Evolutionary conservation across 1,284 basidiomycete species (phyloP).

Genomic region (Austropuccinia psidii): DNA sequence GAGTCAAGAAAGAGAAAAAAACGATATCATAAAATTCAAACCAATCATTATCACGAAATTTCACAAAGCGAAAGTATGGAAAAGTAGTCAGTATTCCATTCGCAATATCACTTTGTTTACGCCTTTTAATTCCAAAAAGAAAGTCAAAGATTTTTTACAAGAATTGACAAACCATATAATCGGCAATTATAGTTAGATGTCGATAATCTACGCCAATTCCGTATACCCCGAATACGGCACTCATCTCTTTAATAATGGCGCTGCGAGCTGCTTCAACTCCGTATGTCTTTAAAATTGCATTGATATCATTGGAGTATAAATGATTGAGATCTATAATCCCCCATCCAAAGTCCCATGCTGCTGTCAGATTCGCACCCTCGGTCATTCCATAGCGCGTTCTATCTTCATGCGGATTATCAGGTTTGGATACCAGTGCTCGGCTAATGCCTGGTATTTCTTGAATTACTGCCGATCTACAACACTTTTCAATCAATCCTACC

Average conservation of each 20-base stretch:
- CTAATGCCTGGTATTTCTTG: constrained; percentile 76
- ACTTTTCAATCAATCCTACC: constrained; percentile 79
- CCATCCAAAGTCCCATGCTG: constrained; percentile 78
- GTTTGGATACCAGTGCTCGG: constrained; percentile 36
- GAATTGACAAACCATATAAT: constrained; percentile 76
- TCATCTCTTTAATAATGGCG: constrained; percentile 62
- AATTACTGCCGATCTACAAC: constrained; percentile 71
- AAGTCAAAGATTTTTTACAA: neutral
- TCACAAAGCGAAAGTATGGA: neutral
- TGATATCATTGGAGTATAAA: constrained; percentile 92
- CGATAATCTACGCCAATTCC: constrained; percentile 92
- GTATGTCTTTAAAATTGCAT: constrained; percentile 82
- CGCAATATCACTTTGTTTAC: constrained; percentile 33
- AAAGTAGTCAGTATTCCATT: neutral
- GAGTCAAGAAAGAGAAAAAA: neutral
- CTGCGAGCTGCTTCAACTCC: constrained; percentile 51
- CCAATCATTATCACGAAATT: neutral
- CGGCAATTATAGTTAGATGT: constrained; percentile 93
- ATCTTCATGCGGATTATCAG: constrained; percentile 24
- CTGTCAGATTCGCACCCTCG: constrained; percentile 81
- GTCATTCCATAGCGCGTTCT: constrained; percentile 49
- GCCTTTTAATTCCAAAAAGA: no score
- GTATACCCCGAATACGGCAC: constrained; percentile 89
- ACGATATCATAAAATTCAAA: no score
- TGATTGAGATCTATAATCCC: constrained; percentile 72